Evolutionary conservation across 2,329 filamentous ascomycete species (phyloP).

Genomic region (Trichoderma sp.): DNA sequence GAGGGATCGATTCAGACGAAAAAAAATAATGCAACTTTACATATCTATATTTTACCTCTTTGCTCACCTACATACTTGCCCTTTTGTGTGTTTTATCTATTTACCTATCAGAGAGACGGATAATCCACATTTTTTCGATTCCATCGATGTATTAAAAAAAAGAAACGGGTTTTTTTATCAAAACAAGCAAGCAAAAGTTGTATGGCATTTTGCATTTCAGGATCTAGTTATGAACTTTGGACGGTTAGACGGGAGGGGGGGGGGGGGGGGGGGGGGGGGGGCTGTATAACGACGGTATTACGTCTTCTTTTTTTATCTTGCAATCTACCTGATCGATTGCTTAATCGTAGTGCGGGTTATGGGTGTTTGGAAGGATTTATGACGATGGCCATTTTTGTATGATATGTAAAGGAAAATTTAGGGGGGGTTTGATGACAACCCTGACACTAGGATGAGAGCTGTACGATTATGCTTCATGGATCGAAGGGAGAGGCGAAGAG

Average conservation of each 20-base stretch:
- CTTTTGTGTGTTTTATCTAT: not conserved
- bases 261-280: not conserved
- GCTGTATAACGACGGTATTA: not conserved
- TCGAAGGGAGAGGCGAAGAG: not conserved
- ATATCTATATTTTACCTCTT: not conserved
- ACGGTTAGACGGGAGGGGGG: not conserved
- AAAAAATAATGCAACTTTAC: conserved; percentile 3
- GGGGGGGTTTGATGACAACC: no score
- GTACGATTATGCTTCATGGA: not conserved
- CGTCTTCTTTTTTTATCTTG: not conserved
- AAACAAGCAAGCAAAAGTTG: not conserved
- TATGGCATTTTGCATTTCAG: not conserved
- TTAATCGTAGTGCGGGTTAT: not conserved
- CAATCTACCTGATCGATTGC: not conserved
- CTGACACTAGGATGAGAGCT: not conserved
- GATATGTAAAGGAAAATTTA: not conserved
- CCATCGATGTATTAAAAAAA: not conserved
- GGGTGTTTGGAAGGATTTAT: not conserved
- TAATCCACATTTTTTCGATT: not conserved
- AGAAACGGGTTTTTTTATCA: not conserved
- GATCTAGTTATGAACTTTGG: not conserved
- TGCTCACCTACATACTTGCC: not conserved
- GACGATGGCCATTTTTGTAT: conserved; percentile 6
- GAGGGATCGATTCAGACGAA: conserved; percentile 9
- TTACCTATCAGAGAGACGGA: not conserved